Evolutionary conservation across 805 yeast species (phyloP), one percentile per base, ranked within the genome.

Genomic region (Pichia rugopelliculosa): DNA sequence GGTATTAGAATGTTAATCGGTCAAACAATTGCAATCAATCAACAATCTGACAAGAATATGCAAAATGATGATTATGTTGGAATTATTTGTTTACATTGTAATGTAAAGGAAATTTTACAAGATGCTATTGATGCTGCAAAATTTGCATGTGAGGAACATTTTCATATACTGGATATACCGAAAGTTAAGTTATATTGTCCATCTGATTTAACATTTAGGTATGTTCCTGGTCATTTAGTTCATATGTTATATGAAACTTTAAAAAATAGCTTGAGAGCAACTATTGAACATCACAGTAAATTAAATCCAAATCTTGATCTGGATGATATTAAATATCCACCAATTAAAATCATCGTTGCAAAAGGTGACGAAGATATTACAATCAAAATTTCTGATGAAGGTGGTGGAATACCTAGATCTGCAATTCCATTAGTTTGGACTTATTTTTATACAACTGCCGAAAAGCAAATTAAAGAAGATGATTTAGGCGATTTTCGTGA

Each of bases 1-100:
- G 96, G 96, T 2, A 89, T 89, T 51, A 75, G 96, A 54, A 89
- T 89, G 95, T 74, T 88, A 37, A 86, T 88, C 59, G 96, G 96
- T n/a, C 96, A 88, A 68, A 95, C 88, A 58, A 83, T 88, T 54
- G 91, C 96, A 1, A 73, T 88, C 44, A 59, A 61, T 38, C 58
- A 58, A 37, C 66, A 60, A 39, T 53, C 59, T 22, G 52, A 50
- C 24, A 58, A 59, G 18, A 59, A 57, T 46, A 80, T 67, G 76
- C 77, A 72, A 18, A 62, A 64, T 43, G 74, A 73, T 33, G 82
- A 87, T 61, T 89, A 84, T 64, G 96, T 88, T 36, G 96, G 96
- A 3, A 87, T 89, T 49, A 87, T 88, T 40, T 87, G 95, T 62
- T 80, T 93, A 17, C 79, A 83, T 57, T 87, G 96, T 36, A 87